A percentile compares a stretch with the other conserved stretches of the same genome.
phyloP scores from a whole-genome alignment of 768 basidiomycete species.

The Vararia minispora region DNA sequence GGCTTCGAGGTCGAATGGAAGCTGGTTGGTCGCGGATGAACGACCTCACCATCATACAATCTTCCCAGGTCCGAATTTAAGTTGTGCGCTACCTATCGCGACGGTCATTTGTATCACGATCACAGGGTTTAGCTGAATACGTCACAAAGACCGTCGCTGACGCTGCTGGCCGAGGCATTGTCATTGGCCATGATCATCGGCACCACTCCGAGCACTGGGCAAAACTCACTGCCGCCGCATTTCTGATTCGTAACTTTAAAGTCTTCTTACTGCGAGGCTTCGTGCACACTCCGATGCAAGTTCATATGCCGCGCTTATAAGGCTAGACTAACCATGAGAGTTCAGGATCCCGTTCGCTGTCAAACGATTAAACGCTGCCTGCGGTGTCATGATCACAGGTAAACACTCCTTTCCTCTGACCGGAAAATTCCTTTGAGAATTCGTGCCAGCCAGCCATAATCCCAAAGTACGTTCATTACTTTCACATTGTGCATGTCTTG shows the following conservation, averaged over 20 bases:
- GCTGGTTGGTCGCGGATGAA: slow-evolving; percentile 92
- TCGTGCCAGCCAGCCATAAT: slow-evolving; percentile 63
- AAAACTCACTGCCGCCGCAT: slow-evolving; percentile 58
- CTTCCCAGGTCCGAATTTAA: slow-evolving; percentile 49
- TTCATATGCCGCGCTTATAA: slow-evolving; percentile 1
- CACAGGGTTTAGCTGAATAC: slow-evolving; percentile 69
- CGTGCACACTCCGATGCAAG: slow-evolving; percentile 74
- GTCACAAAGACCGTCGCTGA: slow-evolving; percentile 39
- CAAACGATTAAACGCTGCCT: slow-evolving; percentile 52
- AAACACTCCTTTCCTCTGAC: slow-evolving; percentile 9
- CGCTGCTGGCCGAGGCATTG: slow-evolving; percentile 54
- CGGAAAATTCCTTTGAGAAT: not conserved
- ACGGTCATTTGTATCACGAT: not conserved
- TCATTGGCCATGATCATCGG: slow-evolving; percentile 82
- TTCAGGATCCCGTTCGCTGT: slow-evolving; percentile 75
- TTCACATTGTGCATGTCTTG: slow-evolving; percentile 1
- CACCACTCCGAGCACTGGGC: slow-evolving; percentile 75
- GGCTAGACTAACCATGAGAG: not conserved
- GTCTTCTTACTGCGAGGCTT: slow-evolving; percentile 59
- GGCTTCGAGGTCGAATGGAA: slow-evolving; percentile 73
- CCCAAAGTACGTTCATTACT: slow-evolving; percentile 48
- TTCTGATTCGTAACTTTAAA: slow-evolving; percentile 51
- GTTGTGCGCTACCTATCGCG: not conserved
- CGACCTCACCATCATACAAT: slow-evolving; percentile 71
- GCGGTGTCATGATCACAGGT: slow-evolving; percentile 90